Conservation (phyloP, 768 basidiomycete genomes). For the Symmetrospora coprosmae region DNA sequence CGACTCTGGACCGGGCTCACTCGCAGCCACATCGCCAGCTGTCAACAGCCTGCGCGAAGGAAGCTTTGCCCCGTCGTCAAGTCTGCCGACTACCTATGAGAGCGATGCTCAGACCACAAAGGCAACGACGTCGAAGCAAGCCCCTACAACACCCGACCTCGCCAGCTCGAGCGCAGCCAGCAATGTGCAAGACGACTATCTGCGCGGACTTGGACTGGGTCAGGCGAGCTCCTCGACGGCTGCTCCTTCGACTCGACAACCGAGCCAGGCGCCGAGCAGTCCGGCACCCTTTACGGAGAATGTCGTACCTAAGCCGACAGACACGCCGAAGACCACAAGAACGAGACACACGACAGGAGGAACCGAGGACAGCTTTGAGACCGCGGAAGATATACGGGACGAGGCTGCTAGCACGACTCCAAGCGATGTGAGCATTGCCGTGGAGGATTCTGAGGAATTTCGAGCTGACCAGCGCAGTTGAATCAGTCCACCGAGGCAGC, state of each 20-base stretch:
- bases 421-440: neutral
- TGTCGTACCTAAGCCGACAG: neutral
- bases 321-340: neutral
- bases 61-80: no score
- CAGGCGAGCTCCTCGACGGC: neutral
- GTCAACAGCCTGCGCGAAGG: no score
- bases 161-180: neutral
- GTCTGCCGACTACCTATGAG: no score
- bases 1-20: no score
- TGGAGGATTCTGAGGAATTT: no score
- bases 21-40: no score
- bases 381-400: neutral
- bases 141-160: neutral
- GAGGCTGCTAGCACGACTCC: neutral
- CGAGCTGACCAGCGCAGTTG: no score
- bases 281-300: neutral
- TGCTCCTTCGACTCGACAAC: neutral
- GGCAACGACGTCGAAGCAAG: no score
- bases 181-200: neutral
- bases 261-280: neutral
- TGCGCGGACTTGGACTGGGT: neutral
- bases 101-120: no score
- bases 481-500: no score
- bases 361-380: neutral
- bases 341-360: neutral